Evolutionary conservation across 257 asterid species (phyloP).

Genomic region (Fraxinus excelsior): DNA sequence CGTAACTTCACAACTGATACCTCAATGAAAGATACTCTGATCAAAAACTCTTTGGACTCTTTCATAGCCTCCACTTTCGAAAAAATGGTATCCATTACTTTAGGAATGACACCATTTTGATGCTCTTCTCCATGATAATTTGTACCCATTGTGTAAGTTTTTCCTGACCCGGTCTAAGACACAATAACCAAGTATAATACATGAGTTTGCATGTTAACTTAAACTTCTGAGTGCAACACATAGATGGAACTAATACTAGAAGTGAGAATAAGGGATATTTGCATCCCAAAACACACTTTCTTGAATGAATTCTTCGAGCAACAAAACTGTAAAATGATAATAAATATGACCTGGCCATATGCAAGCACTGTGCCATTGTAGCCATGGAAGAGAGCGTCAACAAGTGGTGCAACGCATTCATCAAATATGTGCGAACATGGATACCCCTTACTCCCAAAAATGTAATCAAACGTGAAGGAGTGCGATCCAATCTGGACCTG

Average conservation of each 20-base stretch:
- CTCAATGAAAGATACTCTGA: conserved; percentile 94
- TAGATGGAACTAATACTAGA: background rate
- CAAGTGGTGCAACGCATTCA: conserved; percentile 77
- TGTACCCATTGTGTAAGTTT: conserved; percentile 98
- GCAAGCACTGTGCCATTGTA: conserved; percentile 97
- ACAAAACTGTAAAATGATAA: background rate
- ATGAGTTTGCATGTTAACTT: conserved; percentile 12
- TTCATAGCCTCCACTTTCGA: conserved; percentile 60
- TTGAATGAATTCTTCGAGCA: background rate
- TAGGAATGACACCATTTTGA: conserved; percentile 73
- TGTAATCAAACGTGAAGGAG: conserved; percentile 79
- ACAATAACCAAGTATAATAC: conserved; percentile 5
- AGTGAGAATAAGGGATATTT: background rate
- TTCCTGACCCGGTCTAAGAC: conserved; percentile 92
- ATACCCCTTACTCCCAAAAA: conserved; percentile 69
- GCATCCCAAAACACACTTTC: background rate
- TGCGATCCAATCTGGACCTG: conserved; percentile 98
- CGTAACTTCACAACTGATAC: conserved; percentile 37
- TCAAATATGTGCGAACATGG: conserved; percentile 65
- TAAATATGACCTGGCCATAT: conserved; percentile 76
- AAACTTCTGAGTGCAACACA: background rate
- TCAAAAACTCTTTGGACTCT: conserved; percentile 68
- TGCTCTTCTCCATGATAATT: conserved; percentile 86
- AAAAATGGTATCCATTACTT: conserved; percentile 82
- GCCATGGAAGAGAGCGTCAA: conserved; percentile 81